A percentile compares a stretch with the other conserved stretches of the same genome.
These are phyloP conservation scores for Peronospora belbahrii DNA, from an alignment of 352 stramenopile species.

Conservation along the genomic window DNA sequence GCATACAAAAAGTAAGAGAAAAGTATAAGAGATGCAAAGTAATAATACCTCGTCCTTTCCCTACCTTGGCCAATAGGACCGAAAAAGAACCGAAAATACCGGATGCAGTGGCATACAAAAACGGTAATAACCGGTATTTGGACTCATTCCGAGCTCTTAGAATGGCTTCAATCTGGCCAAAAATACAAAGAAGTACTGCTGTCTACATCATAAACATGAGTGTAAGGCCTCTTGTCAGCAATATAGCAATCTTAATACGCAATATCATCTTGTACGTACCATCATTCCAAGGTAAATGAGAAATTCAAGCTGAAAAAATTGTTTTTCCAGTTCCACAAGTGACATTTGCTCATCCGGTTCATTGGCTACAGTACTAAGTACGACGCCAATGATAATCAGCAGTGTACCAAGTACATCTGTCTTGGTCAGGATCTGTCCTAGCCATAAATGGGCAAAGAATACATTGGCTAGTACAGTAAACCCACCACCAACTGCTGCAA, in stretches of 20 bases:
- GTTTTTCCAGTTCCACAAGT: conserved; percentile 63
- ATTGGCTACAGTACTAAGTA: conserved; percentile 76
- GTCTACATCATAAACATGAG: too few relatives aligned
- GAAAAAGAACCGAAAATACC: conserved; percentile 82
- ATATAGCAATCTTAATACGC: too few relatives aligned
- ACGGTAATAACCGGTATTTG: conserved; percentile 62
- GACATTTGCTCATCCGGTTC: conserved; percentile 74
- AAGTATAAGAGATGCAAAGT: not conserved
- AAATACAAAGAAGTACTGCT: conserved; percentile 54
- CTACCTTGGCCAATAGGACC: conserved; percentile 71
- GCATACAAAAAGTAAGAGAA: too few relatives aligned
- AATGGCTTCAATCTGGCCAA: conserved; percentile 67
- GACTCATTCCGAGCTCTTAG: conserved; percentile 41
- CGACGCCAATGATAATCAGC: conserved; percentile 75
- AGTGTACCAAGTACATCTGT: conserved; percentile 65
- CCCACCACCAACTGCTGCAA: conserved; percentile 75
- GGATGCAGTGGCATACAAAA: conserved; percentile 73
- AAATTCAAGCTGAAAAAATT: conserved; percentile 74
- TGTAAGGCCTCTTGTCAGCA: too few relatives aligned
- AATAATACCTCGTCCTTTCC: not conserved
- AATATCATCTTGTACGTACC: too few relatives aligned
- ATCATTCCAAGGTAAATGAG: conserved; percentile 74
- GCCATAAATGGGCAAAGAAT: conserved; percentile 83
- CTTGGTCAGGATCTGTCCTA: conserved; percentile 65
- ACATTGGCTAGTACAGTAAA: conserved; percentile 86